Conservation (phyloP, 2,329 filamentous ascomycete species). For the Pyrenophora teres region DNA sequence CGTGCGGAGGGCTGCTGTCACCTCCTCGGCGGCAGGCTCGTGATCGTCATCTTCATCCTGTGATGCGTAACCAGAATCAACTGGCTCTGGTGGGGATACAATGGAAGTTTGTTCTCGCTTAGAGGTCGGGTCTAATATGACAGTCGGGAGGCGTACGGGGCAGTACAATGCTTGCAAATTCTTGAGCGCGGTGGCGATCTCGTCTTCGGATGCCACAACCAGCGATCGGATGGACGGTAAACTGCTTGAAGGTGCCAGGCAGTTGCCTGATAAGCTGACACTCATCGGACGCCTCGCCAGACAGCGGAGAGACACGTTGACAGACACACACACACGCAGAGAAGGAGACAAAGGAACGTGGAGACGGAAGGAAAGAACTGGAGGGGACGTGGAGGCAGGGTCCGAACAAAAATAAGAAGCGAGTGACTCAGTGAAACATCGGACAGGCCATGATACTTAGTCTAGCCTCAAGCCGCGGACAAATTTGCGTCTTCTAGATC, state of each 20-base stretch:
- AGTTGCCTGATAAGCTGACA: constrained; percentile 24
- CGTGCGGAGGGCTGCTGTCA: constrained; percentile 35
- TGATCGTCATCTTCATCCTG: constrained; percentile 38
- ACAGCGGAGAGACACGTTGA: background rate
- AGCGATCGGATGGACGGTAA: constrained; percentile 36
- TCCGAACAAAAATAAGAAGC: background rate
- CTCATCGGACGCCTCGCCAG: constrained; percentile 33
- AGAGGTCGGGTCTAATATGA: constrained; percentile 16
- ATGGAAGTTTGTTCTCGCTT: constrained; percentile 20
- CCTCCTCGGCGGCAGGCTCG: constrained; percentile 26
- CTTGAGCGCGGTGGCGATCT: constrained; percentile 30
- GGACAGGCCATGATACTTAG: constrained; percentile 24
- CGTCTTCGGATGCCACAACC: constrained; percentile 24
- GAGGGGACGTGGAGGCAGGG: constrained; percentile 24
- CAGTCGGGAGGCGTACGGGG: constrained; percentile 37
- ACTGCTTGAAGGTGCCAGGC: constrained; percentile 43
- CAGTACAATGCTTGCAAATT: constrained; percentile 41
- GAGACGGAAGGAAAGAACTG: constrained; percentile 19
- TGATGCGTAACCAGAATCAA: constrained; percentile 45
- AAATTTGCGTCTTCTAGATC: constrained; percentile 26
- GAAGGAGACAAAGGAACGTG: constrained; percentile 3
- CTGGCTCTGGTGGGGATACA: constrained; percentile 27
- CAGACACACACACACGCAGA: constrained; percentile 4
- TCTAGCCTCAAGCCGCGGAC: constrained; percentile 38
- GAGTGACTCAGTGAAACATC: constrained; percentile 17